These are phyloP conservation scores for Immersiella caudata DNA, from an alignment of 495 filamentous ascomycete species.

Conservation along the genomic window DNA sequence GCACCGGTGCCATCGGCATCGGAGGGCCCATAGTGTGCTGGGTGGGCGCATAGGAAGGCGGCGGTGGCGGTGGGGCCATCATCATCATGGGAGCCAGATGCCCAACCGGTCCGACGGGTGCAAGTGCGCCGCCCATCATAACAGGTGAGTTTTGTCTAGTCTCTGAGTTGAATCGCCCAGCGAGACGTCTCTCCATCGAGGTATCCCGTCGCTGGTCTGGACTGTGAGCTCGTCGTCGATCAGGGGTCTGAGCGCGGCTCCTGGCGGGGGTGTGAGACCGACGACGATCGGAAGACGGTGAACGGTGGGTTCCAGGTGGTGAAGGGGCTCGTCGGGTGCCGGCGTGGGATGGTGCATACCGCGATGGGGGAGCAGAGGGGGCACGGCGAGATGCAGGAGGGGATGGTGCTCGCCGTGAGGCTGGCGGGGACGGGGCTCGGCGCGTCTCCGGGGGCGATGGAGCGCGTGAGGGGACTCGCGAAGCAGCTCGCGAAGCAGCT, in stretches of 20 bases:
- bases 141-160: conserved; percentile 28
- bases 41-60: conserved; percentile 31
- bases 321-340: conserved; percentile 11
- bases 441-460: conserved; percentile 16
- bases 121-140: conserved; percentile 21
- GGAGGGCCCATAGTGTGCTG: conserved; percentile 26
- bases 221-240: conserved; percentile 27
- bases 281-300: conserved; percentile 24
- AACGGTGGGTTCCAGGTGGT: conserved; percentile 14
- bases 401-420: conserved; percentile 9
- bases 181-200: conserved; percentile 49
- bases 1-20: conserved; percentile 36
- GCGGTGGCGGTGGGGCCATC: conserved; percentile 31
- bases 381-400: conserved; percentile 12
- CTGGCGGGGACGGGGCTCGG: conserved; percentile 17
- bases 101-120: conserved; percentile 26
- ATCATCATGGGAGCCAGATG: conserved; percentile 25
- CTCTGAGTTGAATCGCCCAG: conserved; percentile 49
- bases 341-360: conserved; percentile 10
- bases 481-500: conserved; percentile 15
- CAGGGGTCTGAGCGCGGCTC: conserved; percentile 28
- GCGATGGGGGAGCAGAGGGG: conserved; percentile 3
- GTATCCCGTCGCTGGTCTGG: conserved; percentile 33
- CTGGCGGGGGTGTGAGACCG: conserved; percentile 28
- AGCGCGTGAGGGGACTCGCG: conserved; percentile 9